phyloP scores from a whole-genome alignment of 1,139 yeast species.

The Spathaspora sp. region DNA sequence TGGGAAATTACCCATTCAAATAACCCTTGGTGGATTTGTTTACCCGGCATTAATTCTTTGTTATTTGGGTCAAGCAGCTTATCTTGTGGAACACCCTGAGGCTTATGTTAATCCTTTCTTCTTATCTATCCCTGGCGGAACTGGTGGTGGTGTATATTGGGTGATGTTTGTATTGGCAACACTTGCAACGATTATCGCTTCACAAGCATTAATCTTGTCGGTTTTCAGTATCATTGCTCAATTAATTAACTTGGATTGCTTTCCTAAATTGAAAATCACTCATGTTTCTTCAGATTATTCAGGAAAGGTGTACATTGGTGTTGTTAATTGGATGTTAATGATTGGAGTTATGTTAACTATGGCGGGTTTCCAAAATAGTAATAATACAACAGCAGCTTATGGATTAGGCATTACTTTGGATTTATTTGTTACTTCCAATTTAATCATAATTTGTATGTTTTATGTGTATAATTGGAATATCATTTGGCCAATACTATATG shows the following conservation, averaged over 20 bases:
- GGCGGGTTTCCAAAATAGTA: conserved; percentile 51
- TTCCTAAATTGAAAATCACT: conserved; percentile 46
- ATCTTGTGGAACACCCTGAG: conserved; percentile 40
- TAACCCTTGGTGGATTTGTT: conserved; percentile 45
- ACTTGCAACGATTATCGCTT: conserved; percentile 55
- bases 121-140: conserved; percentile 51
- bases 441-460: conserved; percentile 45
- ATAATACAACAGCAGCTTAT: conserved; percentile 57
- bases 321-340: conserved; percentile 49
- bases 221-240: conserved; percentile 54
- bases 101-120: conserved; percentile 45
- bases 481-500: conserved; percentile 32
- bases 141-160: conserved; percentile 48
- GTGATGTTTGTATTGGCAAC: conserved; percentile 53
- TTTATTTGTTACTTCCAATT: conserved; percentile 48
- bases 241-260: conserved; percentile 52
- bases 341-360: conserved; percentile 49
- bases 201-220: conserved; percentile 58
- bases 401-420: conserved; percentile 60
- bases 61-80: conserved; percentile 61
- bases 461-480: conserved; percentile 44
- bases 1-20: conserved; percentile 48
- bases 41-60: conserved; percentile 51
- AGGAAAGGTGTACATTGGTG: conserved; percentile 54
- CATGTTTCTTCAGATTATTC: conserved; percentile 43